Evolutionary conservation across 495 filamentous ascomycete genomes (phyloP).

Genomic region (Baudoinia panamericana): DNA sequence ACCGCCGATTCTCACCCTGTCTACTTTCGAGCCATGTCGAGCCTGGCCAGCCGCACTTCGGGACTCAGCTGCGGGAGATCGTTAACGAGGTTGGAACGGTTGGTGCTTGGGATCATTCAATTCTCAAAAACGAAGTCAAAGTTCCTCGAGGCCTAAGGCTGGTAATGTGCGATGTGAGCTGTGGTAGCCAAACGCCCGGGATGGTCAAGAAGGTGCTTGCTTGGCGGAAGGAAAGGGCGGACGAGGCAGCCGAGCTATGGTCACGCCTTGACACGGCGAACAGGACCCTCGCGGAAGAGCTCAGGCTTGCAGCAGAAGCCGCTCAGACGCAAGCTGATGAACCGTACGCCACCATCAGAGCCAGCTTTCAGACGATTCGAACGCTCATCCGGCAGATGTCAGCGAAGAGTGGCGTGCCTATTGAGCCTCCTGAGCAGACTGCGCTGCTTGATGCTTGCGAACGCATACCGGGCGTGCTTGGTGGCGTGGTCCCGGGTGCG

Average conservation of each 20-base stretch:
- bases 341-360: slow-evolving; percentile 13
- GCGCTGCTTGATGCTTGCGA: slow-evolving; percentile 64
- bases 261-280: slow-evolving; percentile 58
- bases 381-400: slow-evolving; percentile 64
- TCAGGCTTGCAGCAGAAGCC: slow-evolving; percentile 21
- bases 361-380: slow-evolving; percentile 41
- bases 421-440: slow-evolving; percentile 81
- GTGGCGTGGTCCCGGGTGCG: slow-evolving; percentile 86
- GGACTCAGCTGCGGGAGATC: slow-evolving; percentile 44
- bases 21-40: slow-evolving; percentile 55
- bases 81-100: slow-evolving; percentile 45
- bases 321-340: slow-evolving; percentile 20
- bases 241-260: slow-evolving; percentile 60
- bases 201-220: slow-evolving; percentile 86
- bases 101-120: slow-evolving; percentile 62
- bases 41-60: slow-evolving; percentile 50
- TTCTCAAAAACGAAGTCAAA: slow-evolving; percentile 47
- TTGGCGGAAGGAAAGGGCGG: slow-evolving; percentile 59
- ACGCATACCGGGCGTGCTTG: slow-evolving; percentile 63
- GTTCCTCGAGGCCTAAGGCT: slow-evolving; percentile 56
- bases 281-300: slow-evolving; percentile 49
- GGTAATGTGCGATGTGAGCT: slow-evolving; percentile 91
- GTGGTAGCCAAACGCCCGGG: slow-evolving; percentile 79
- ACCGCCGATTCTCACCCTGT: slow-evolving; percentile 76
- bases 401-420: slow-evolving; percentile 57